Base-by-base conservation (phyloP, 2,329 filamentous ascomycete genomes). In the Tolypocladium endophyticum region DNA sequence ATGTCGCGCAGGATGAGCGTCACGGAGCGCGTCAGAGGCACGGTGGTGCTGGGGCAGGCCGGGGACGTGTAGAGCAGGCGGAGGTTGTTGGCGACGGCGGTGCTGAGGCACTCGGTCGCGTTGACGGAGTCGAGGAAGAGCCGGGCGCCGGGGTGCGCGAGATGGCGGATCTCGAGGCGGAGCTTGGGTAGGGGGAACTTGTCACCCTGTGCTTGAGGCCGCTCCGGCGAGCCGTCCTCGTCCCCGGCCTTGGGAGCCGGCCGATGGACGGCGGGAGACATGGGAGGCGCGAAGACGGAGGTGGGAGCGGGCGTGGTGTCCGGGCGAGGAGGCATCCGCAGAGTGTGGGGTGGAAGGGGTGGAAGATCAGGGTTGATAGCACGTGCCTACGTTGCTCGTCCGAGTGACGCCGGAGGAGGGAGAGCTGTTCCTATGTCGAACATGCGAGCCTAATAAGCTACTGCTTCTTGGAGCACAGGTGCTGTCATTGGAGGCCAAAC, bases 1-100 rank as follows among this genome's bases (percentile, higher is more conserved):
- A 96, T 92, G 64, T 85, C 79, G 36, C 89, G 85, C 5, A 97
- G 78, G 61, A 96, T 80, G 41, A 97, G 76, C 0, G 92, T 97
- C 23, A 97, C 85, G 57, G 90, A 95, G 61, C 91, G 88, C 12
- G 90, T 94, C n/a, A 83, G 79, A 47, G 84, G 83, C 14, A 73
- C 68, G 58, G 74, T 74, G 41, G 77, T 78, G 54, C 72, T 70
- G 33, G 71, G 68, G 61, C 74, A 72, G 5, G 68, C 64, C 55
- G 77, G 76, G n/a, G 74, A 73, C 53, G 69, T 66, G 72, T 97
- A 97, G 36, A 97, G 85, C 33, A 86, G 81, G 36, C 78, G 76
- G 56, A 94, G 81, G 20, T 97, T 90, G 63, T 83, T 81, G 56
- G 80, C 72, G 38, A 92, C 81, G 60, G 88, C 85, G 16, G 76